Percentiles rank a stretch among this genome's conserved stretches.
Conservation (phyloP, 2,329 filamentous ascomycete genomes). For the Rachicladosporium sp. region DNA sequence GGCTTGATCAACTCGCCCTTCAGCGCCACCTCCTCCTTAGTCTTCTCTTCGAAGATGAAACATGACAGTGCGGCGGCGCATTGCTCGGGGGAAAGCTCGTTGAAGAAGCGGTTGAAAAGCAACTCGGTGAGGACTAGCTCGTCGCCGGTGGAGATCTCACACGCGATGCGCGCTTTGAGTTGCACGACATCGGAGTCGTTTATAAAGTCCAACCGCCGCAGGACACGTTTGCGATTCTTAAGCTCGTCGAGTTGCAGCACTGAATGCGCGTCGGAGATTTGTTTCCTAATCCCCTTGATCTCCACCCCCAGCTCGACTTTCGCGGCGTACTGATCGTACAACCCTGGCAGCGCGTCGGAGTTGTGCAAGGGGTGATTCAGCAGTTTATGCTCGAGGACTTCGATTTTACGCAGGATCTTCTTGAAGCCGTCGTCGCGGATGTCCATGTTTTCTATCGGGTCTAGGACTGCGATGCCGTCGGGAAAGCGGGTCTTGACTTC, state of each 20-base stretch:
- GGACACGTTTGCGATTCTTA: conserved; percentile 87
- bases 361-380: conserved; percentile 84
- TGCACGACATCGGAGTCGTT: conserved; percentile 92
- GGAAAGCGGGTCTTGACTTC: conserved; percentile 83
- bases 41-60: conserved; percentile 97
- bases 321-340: conserved; percentile 75
- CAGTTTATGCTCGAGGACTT: conserved; percentile 83
- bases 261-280: conserved; percentile 71
- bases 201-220: conserved; percentile 88
- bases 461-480: conserved; percentile 76
- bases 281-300: conserved; percentile 80
- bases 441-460: conserved; percentile 92
- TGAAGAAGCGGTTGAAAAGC: conserved; percentile 96
- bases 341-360: conserved; percentile 66
- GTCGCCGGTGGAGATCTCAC: conserved; percentile 94
- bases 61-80: conserved; percentile 78
- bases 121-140: conserved; percentile 87
- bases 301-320: conserved; percentile 66
- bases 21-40: conserved; percentile 57
- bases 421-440: conserved; percentile 91
- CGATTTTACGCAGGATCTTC: conserved; percentile 83
- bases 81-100: conserved; percentile 79
- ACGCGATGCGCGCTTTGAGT: conserved; percentile 91
- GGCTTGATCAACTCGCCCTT: conserved; percentile 80
- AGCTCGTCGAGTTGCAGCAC: conserved; percentile 92